Base-by-base conservation (phyloP, 345 rosid species). In the Tarenaya hassleriana region DNA sequence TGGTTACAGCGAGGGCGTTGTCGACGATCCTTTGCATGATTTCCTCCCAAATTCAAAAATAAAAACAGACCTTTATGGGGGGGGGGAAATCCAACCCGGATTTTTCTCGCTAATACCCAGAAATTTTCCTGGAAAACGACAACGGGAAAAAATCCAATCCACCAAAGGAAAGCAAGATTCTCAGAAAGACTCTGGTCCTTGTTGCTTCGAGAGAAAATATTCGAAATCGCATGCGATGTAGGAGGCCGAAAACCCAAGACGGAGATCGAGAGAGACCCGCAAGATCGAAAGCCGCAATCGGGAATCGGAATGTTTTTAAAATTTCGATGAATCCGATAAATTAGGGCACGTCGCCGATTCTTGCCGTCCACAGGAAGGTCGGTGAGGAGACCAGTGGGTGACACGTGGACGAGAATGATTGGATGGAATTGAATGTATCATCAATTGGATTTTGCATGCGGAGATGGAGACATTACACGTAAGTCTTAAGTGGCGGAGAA, bases 21-120 rank as follows among this genome's bases (percentile, higher is more conserved):
- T 92, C 98, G 51, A 88, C 96, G 55, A 84, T 62, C 47, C 89
- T 74, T 77, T 81, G 94, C 88, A 91, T 82, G 17, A 54, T 69
- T 62, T 37, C 27, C 13, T 27, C 18, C 56, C 61, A 18, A 35
- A 5, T 33, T 3, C 6, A 0, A 20, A 34, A 44, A 56, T n/a
- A 31, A 29, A 11, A 6, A 34, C 14, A 61, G 41, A 16, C 34
- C 9, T 32, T 29, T 54, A 29, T 5, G 5, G 10, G 31, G 0
- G 27, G 10, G 5, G 7, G 13, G 16, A 9, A 51, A 51, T 18
- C 44, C 18, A 50, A 57, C 14, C 16, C 33, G 35, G 16, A 13
- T 37, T 52, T 17, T 5, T n/a, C 10, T 53, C 52, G 8, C n/a
- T 43, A 19, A 29, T 46, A 55, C 49, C 43, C 40, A 19, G 9